Conservation (phyloP, 495 filamentous ascomycete genomes). For the Paragyromitra xinjiangensis region DNA sequence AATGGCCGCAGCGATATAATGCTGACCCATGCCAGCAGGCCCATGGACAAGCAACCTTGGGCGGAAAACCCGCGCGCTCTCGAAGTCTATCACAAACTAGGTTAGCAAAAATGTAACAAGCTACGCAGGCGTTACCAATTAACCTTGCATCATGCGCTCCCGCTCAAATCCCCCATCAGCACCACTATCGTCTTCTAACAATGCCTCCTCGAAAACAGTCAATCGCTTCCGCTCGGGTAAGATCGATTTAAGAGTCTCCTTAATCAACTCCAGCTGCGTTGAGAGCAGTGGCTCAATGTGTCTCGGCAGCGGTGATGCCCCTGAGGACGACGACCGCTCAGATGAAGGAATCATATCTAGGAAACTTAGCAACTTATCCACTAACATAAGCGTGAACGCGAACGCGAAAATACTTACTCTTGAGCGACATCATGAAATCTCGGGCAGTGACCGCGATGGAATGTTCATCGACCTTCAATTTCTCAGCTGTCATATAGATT, state of each 20-base stretch:
- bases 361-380: conserved; percentile 7
- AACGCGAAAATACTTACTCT: conserved; percentile 61
- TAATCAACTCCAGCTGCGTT: conserved; percentile 72
- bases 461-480: conserved; percentile 85
- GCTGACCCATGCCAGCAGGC: conserved; percentile 86
- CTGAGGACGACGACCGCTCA: conserved; percentile 82
- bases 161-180: conserved; percentile 78
- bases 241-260: conserved; percentile 73
- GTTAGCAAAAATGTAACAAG: conserved; percentile 33
- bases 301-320: conserved; percentile 77
- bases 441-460: conserved; percentile 84
- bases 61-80: conserved; percentile 85
- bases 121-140: conserved; percentile 1
- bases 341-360: conserved; percentile 87
- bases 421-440: conserved; percentile 95
- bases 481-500: conserved; percentile 89
- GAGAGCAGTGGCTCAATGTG: conserved; percentile 83
- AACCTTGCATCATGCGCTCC: conserved; percentile 77
- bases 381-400: not conserved
- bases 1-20: conserved; percentile 85
- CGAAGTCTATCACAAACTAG: conserved; percentile 70
- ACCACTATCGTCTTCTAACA: conserved; percentile 87
- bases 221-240: conserved; percentile 82
- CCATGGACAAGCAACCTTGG: conserved; percentile 85
- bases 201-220: conserved; percentile 90